phyloP scores from a whole-genome alignment of 2,329 filamentous ascomycete species.

The Paecilomyces sp. region DNA sequence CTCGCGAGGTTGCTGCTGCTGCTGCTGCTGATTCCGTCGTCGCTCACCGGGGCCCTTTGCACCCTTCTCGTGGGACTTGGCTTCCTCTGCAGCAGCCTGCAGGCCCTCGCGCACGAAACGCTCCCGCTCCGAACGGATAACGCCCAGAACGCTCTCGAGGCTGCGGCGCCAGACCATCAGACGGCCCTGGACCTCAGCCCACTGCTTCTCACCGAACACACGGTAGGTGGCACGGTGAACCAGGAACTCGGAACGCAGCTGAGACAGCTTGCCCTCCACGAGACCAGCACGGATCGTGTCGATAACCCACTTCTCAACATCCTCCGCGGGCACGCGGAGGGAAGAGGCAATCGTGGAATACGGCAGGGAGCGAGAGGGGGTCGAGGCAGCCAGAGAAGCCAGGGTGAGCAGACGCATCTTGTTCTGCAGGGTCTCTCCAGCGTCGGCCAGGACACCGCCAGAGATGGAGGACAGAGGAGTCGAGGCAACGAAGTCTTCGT shows the following conservation, averaged over 20 bases:
- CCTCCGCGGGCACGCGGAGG: constrained; percentile 71
- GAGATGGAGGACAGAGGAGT: constrained; percentile 55
- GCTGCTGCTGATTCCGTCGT: constrained; percentile 23
- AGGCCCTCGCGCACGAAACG: constrained; percentile 63
- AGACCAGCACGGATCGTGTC: constrained; percentile 94
- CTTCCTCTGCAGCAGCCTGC: constrained; percentile 54
- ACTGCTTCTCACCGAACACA: constrained; percentile 96
- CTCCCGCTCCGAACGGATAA: constrained; percentile 73
- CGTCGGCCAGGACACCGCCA: constrained; percentile 72
- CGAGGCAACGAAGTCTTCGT: constrained; percentile 80
- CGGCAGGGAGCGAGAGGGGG: constrained; percentile 76
- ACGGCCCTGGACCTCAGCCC: constrained; percentile 85
- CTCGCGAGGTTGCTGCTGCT: constrained; percentile 24
- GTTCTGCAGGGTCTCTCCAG: constrained; percentile 71
- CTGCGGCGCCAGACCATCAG: constrained; percentile 87
- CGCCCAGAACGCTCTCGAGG: constrained; percentile 67
- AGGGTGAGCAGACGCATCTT: constrained; percentile 97
- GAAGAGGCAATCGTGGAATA: constrained; percentile 79
- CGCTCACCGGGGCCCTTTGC: constrained; percentile 23
- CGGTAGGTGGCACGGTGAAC: constrained; percentile 95
- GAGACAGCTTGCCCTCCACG: constrained; percentile 92
- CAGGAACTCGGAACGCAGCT: constrained; percentile 86
- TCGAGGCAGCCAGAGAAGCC: constrained; percentile 76
- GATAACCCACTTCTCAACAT: constrained; percentile 98
- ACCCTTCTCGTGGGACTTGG: constrained; percentile 16